phyloP scores from a whole-genome alignment of 163 green algal genomes.

The Scenedesmus sp. region DNA sequence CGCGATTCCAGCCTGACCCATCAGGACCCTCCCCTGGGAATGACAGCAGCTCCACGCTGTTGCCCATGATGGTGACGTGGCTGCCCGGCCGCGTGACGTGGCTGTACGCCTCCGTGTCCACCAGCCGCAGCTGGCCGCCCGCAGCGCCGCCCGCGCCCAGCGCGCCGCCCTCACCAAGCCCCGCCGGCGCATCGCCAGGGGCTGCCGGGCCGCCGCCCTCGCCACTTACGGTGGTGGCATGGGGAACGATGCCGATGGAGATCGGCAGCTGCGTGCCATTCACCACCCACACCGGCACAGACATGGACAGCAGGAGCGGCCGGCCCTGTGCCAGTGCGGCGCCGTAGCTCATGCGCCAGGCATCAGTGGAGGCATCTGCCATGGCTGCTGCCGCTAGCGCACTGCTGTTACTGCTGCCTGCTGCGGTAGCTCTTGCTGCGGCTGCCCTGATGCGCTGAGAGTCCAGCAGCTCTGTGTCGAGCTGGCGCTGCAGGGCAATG shows the following conservation, averaged over 20 bases:
- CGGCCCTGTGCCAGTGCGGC: constrained; percentile 75
- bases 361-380: neutral
- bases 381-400: constrained; percentile 37
- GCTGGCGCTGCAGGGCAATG: constrained; percentile 62
- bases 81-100: constrained; percentile 11
- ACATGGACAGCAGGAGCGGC: constrained; percentile 77
- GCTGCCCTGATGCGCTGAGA: constrained; percentile 56
- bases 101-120: constrained; percentile 61
- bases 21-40: constrained; percentile 45
- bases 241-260: constrained; percentile 55
- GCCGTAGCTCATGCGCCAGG: constrained; percentile 66
- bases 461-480: constrained; percentile 63
- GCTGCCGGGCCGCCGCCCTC: neutral
- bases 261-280: constrained; percentile 81
- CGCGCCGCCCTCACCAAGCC: neutral
- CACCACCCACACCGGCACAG: constrained; percentile 85
- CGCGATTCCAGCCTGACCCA: neutral
- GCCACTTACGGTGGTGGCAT: neutral
- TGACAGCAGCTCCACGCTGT: constrained; percentile 77
- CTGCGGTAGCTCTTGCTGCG: constrained; percentile 44
- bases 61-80: constrained; percentile 63
- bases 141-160: neutral
- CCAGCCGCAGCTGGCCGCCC: constrained; percentile 40
- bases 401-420: constrained; percentile 31
- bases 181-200: neutral